Evolutionary conservation across 2,329 filamentous ascomycete genomes (phyloP), one percentile per base, ranked within the genome.

Genomic region (Pseudogymnoascus sp.): DNA sequence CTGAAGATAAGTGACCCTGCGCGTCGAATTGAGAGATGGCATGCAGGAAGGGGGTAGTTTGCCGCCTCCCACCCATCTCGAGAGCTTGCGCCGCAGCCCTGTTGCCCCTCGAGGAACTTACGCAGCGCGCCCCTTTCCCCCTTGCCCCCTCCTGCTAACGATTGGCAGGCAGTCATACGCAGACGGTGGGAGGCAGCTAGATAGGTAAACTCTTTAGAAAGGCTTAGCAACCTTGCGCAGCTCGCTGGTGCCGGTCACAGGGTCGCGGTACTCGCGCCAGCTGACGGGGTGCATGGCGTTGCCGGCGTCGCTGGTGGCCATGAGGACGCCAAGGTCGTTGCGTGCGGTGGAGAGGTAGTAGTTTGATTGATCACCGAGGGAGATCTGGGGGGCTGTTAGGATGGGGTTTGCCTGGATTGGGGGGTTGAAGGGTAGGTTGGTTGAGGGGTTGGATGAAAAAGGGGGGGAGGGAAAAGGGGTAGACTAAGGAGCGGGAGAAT

Each of bases 251-350:
- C 91, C 92, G 5, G 88, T 95, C 71, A 88, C 85, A 0, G 87
- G 85, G 78, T 97, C 93, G 71, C 84, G 84, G 78, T 95, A 96
- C 77, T 97, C 93, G 78, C 88, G 95, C 94, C 94, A 99, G 75
- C 88, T 95, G 62, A 96, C 84, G 1, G 94, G 93, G 70, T 89
- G 89, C 92, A 97, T 96, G 69, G 89, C 84, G 75, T 95, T 93
- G 1, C 92, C 92, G 2, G 83, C 84, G 73, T 96, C 91, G 72
- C 91, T 95, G 68, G 84, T 88, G 8, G 93, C 94, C 86, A 97
- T 90, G 39, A 99, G 90, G 63, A 97, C 93, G 2, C 94, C 94
- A 41, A 96, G 80, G 73, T 96, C 90, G 75, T 99, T 97, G 68
- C 85, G 85, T 28, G 92, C 91, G 1, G 94, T 99, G 25, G 88